Evolutionary conservation across 1,139 yeast genomes (phyloP), one percentile per base, ranked within the genome.

Genomic region (Debaryomyces psychrophilus): DNA sequence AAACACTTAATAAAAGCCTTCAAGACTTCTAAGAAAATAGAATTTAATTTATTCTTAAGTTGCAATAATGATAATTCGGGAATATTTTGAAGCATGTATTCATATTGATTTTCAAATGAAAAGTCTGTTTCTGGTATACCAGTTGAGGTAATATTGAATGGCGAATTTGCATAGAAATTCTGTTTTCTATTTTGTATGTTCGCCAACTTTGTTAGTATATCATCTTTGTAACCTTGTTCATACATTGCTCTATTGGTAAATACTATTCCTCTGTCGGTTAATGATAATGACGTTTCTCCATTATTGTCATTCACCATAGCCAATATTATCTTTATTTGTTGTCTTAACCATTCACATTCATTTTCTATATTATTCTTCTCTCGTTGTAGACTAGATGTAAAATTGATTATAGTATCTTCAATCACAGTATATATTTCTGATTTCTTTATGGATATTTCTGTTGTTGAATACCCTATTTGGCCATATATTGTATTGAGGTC

Each of bases 261-360:
- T 1, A 71, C 69, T 6, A 73, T 50, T 1, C 76, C 76, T 44
- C 71, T 59, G 39, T 65, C 62, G 35, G 60, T 45, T 5, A 62
- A 50, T 3, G 56, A 46, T 7, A 74, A 53, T 20, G 52, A 47
- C 14, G 57, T 59, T 2, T 60, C 66, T 0, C 79, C 79, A 11
- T 53, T 53, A 22, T 47, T 50, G 46, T 76, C 81, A 48, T 72
- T 65, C 2, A 73, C 56, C 71, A 75, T 71, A 3, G 76, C 71
- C 23, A 74, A 57, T 2, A 75, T 71, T 5, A 73, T 60, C 37
- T 66, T 58, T 25, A 74, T 68, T 49, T 75, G 79, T 52, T 75
- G 78, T 43, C 78, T 56, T 45, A 75, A 59, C 79, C 80, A 75
- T 44, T 73, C 78, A 56, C 79, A 73, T 51, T 76, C 81, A 47